Base-by-base conservation (phyloP, 1,139 yeast species). In the Magnusiomyces paraingens region DNA sequence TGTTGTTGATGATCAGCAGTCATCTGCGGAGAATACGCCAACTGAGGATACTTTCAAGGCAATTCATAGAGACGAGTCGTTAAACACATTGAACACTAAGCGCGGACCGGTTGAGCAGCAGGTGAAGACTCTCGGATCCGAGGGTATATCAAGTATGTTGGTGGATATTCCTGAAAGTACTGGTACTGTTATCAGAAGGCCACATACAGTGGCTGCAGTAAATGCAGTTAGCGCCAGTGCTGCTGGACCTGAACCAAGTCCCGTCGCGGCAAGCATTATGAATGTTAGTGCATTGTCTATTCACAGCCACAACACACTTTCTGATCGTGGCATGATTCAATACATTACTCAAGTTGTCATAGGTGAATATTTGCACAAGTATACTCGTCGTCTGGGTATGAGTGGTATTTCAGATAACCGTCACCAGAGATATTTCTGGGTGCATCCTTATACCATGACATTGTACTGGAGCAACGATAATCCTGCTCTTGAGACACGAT, bases 351-450 rank as follows among this genome's bases (percentile, higher is more conserved):
- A 90, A 68, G 86, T 94, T 6, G 91, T 93, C 50, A 86, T 91
- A 69, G 99, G 99, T 55, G 98, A 91, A 67, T 89, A 83, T 61
- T 74, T 90, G 58, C 85, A 79, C 79, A 93, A 93, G 69, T 91
- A 93, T 67, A 88, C 85, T 68, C 82, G 95, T 52, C 80, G 83
- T 58, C 88, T 94, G 12, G 86, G 89, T 15, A 76, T 88, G 54
- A 80, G 86, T 52, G 81, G 89, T 0, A 79, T 89, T 47, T 80
- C 94, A 0, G 93, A 86, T 55, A 80, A 80, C 51, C 80, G 98
- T 57, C 99, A 93, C 66, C 94, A 86, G 66, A 78, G 98, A 60
- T 93, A 83, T 70, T 93, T 93, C 78, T 93, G 98, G 98, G 83
- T 93, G 45, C 96, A 93, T 70, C 99, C 99, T 8, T 91, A 90